These are phyloP conservation scores for Blastocystis sp. DNA, from an alignment of 352 stramenopile genomes.

Conservation along the genomic window DNA sequence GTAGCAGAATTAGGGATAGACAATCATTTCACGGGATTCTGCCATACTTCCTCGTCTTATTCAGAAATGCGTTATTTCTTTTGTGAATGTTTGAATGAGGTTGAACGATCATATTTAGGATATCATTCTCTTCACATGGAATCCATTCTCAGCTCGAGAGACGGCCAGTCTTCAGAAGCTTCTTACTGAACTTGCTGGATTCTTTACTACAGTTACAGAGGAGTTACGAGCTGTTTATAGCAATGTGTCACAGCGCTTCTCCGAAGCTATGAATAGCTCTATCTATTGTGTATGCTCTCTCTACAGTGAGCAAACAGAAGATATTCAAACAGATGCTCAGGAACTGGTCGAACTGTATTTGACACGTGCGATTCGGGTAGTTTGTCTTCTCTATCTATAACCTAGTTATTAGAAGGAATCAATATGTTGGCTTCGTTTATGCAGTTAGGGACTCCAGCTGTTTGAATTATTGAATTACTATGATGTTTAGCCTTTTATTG, in stretches of 20 bases:
- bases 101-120: not conserved
- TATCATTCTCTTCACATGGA: constrained; percentile 22
- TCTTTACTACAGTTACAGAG: constrained; percentile 37
- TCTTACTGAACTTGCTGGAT: not conserved
- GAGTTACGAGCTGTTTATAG: constrained; percentile 4
- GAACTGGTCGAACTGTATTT: constrained; percentile 14
- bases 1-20: not conserved
- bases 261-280: not conserved
- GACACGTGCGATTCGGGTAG: not conserved
- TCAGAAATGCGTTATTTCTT: not conserved
- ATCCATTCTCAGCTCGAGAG: constrained; percentile 17
- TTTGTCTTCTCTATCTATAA: not conserved
- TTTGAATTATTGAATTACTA: not conserved
- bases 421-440: constrained; percentile 41
- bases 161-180: not conserved
- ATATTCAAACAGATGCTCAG: constrained; percentile 31
- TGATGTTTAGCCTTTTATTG: constrained; percentile 28
- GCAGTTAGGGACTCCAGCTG: constrained; percentile 16
- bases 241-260: not conserved
- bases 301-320: not conserved
- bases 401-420: constrained; percentile 38
- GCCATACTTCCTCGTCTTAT: not conserved
- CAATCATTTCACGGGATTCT: not conserved
- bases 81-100: not conserved
- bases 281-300: not conserved